These are phyloP conservation scores for Suillus ampliporus DNA, from an alignment of 768 basidiomycete species.

Conservation along the genomic window DNA sequence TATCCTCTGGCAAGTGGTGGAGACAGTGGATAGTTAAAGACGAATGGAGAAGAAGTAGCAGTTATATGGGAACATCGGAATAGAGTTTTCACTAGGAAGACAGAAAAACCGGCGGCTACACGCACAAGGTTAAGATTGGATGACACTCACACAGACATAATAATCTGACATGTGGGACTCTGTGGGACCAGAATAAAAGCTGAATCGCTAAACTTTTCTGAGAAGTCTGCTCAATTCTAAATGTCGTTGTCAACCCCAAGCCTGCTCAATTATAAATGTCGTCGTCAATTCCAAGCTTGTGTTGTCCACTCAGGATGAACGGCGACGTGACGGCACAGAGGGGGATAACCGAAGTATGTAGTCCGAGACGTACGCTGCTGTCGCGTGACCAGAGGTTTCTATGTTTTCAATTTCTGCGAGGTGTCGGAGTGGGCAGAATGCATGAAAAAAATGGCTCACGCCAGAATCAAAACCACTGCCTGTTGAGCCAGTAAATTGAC, in stretches of 20 bases:
- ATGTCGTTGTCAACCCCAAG: background rate
- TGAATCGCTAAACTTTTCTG: background rate
- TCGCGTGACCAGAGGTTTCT: background rate
- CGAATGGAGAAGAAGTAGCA: background rate
- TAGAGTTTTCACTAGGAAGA: background rate
- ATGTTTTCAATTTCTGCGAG: background rate
- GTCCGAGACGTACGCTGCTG: background rate
- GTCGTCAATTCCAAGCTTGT: background rate
- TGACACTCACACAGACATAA: conserved; percentile 5
- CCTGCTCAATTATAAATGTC: background rate
- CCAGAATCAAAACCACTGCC: too few species aligned
- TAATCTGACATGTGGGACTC: background rate
- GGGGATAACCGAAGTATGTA: background rate
- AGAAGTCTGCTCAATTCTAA: background rate
- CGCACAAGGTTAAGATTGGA: background rate
- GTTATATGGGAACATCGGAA: background rate
- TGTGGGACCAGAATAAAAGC: background rate
- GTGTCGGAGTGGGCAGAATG: background rate
- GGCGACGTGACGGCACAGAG: background rate
- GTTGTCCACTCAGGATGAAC: background rate
- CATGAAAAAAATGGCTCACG: background rate
- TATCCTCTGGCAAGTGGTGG: background rate
- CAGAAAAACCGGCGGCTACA: background rate
- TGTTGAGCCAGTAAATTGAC: too few species aligned
- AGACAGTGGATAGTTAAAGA: background rate